Evolutionary conservation across 140 eudicot genomes (phyloP).

Genomic region (Stevia rebaudiana): DNA sequence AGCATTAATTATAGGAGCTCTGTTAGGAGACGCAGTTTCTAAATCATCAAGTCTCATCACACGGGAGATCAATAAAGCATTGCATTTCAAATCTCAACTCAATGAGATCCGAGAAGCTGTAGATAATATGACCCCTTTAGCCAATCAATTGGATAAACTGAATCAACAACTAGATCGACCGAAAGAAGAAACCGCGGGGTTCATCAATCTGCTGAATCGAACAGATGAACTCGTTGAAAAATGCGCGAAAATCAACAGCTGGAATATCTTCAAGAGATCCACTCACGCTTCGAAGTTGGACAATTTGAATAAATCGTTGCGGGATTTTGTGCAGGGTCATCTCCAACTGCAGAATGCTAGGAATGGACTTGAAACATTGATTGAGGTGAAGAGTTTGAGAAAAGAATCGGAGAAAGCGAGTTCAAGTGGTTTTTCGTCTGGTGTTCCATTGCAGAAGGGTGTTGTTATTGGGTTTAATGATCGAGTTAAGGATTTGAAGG

Average conservation of each 20-base stretch:
- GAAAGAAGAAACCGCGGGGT: neutral
- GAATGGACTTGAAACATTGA: neutral
- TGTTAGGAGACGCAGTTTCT: neutral
- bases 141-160: neutral
- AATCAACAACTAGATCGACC: neutral
- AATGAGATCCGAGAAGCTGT: neutral
- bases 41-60: neutral
- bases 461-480: constrained; percentile 27
- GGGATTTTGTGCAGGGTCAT: neutral
- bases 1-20: neutral
- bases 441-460: constrained; percentile 1
- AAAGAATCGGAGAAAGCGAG: neutral
- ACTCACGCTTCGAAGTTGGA: neutral
- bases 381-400: neutral
- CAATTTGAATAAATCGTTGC: neutral
- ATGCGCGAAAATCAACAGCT: neutral
- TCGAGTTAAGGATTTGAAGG: constrained; percentile 16
- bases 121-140: neutral
- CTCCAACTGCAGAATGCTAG: neutral
- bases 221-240: neutral
- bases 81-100: constrained; percentile 1
- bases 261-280: neutral
- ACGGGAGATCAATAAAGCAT: neutral
- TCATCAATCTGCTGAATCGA: neutral
- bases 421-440: constrained; percentile 11